Evolutionary conservation across 75 land plant species (phyloP), one percentile per base, ranked within the genome.

Genomic region (Azolla pinnata): DNA sequence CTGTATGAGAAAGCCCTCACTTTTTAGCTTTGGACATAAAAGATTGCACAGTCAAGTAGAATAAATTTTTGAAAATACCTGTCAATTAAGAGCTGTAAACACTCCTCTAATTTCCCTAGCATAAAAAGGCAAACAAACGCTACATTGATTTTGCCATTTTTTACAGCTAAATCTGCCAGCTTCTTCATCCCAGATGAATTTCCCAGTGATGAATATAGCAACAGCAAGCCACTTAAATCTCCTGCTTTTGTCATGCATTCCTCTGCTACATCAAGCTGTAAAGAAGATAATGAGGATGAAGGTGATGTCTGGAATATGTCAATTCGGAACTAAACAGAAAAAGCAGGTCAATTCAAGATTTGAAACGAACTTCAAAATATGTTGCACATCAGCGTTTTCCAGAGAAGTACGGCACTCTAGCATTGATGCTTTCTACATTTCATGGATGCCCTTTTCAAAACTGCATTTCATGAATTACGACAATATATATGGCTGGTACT

Each of bases 201-300:
- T 62, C 98, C 98, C 30, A 93, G 58, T 38, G 98, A 74, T 21
- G 98, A 88, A 65, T 93, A 89, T 2, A 93, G 77, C 38, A 93
- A 77, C 63, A 93, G 65, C 31, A 93, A 69, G 32, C 98, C 98
- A 79, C 98, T 93, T 51, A 88, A 67, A 62, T 93, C 98, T 64
- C 67, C 73, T 19, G 98, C 98, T 64, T 77, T 71, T 29, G 63
- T 64, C 31, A 93, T 53, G 52, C 90, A 93, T 61, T 88, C 85
- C 66, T 93, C 96, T 18, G 98, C 96, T 77, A 88, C 75, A 62
- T 93, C 87, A 52, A 93, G 65, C 98, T 93, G 97, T 64, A 76
- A 17, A n/a, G n/a, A n/a, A n/a, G n/a, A n/a, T n/a, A n/a, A n/a
- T n/a, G n/a, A n/a, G n/a, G n/a, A n/a, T n/a, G n/a, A n/a, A n/a